Evolutionary conservation across 306 rosid species (phyloP).

Genomic region (Abrus pulchellus): DNA sequence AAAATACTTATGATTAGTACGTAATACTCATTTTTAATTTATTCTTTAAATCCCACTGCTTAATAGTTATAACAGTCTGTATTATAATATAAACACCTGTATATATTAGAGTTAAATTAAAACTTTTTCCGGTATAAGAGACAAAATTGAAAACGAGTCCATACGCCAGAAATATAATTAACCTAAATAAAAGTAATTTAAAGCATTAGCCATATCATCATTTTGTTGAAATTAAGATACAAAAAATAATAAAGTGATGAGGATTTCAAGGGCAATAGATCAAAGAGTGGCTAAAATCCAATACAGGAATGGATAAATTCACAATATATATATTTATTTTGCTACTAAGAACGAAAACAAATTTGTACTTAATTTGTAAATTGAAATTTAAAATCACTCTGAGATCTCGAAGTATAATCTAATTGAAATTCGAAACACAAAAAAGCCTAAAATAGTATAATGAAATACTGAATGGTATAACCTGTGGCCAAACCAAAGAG

Average conservation of each 20-base stretch:
- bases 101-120: neutral
- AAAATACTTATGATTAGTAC: too few species aligned
- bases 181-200: neutral
- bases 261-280: neutral
- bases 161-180: neutral
- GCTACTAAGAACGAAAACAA: conserved; percentile 12
- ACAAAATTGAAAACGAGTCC: neutral
- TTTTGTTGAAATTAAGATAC: neutral
- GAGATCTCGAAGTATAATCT: conserved; percentile 41
- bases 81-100: too few species aligned
- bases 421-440: conserved; percentile 11
- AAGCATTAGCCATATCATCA: neutral
- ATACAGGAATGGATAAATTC: neutral
- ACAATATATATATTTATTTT: neutral
- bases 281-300: neutral
- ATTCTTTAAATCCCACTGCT: too few species aligned
- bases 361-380: conserved; percentile 13
- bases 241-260: neutral
- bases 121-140: neutral
- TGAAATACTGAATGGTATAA: conserved; percentile 21
- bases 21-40: too few species aligned
- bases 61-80: too few species aligned
- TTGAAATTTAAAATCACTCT: conserved; percentile 17
- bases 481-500: conserved; percentile 18
- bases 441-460: conserved; percentile 8